phyloP scores from a whole-genome alignment of 345 rosid species.

The Adansonia digitata region DNA sequence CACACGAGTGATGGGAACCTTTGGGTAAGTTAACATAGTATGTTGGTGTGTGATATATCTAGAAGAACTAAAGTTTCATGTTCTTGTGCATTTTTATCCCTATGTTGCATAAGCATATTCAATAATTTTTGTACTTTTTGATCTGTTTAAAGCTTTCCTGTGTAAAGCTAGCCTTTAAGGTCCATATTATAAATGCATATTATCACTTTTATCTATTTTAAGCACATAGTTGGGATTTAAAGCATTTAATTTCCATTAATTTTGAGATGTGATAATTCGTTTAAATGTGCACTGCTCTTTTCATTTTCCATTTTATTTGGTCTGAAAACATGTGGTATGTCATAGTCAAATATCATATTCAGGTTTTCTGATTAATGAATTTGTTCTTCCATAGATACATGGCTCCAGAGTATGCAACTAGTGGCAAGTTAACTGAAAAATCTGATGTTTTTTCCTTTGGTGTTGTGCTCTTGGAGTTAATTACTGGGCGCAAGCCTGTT shows the following conservation, averaged over 20 bases:
- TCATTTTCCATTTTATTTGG: background rate
- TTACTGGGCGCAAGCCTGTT: conserved; percentile 95
- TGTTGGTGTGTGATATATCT: conserved; percentile 27
- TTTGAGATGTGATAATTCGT: background rate
- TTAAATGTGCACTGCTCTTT: background rate
- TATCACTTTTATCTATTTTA: too few relatives aligned
- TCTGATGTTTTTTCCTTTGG: conserved; percentile 96
- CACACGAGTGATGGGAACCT: conserved; percentile 98
- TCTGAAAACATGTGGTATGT: background rate
- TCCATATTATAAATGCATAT: background rate
- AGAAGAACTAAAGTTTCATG: background rate
- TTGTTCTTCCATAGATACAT: conserved; percentile 57
- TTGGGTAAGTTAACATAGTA: conserved; percentile 77
- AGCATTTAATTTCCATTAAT: background rate
- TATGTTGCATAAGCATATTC: background rate
- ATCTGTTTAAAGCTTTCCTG: background rate
- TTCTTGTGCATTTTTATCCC: background rate
- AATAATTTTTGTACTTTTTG: background rate
- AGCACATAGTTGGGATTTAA: background rate
- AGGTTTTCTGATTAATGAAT: conserved; percentile 13
- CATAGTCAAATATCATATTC: background rate
- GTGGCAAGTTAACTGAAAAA: conserved; percentile 92
- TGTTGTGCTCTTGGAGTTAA: conserved; percentile 90
- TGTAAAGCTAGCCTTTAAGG: background rate
- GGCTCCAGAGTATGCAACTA: conserved; percentile 98